A percentile compares a stretch with the other conserved stretches of the same genome.
Evolutionary conservation across 441 rosid genomes (phyloP).

Genomic region (Erodium chrysanthum): DNA sequence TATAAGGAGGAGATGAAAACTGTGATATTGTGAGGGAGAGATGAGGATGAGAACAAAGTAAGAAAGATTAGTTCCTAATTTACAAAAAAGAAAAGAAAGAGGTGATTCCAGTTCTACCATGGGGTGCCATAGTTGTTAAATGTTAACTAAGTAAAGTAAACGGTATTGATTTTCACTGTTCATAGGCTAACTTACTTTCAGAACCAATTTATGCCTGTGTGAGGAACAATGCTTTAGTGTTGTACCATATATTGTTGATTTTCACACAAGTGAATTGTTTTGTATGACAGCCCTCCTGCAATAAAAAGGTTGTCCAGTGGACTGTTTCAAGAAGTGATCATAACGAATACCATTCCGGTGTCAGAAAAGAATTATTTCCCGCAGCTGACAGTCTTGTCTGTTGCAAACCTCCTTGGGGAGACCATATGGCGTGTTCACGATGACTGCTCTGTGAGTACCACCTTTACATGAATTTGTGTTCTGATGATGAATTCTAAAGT

Average conservation of each 20-base stretch:
- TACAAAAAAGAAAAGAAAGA: too few relatives aligned
- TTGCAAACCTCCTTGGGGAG: conserved; percentile 89
- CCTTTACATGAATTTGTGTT: conserved; percentile 27
- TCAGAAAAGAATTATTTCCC: conserved; percentile 72
- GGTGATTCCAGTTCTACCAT: too few relatives aligned
- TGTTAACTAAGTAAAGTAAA: too few relatives aligned
- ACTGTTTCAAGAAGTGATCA: conserved; percentile 86
- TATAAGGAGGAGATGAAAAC: too few relatives aligned
- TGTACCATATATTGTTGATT: not conserved
- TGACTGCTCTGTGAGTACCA: conserved; percentile 72
- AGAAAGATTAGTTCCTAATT: too few relatives aligned
- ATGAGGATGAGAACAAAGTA: too few relatives aligned
- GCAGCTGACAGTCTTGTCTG: conserved; percentile 77
- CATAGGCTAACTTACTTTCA: not conserved
- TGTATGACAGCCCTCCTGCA: conserved; percentile 68
- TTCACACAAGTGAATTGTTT: not conserved
- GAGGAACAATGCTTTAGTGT: not conserved
- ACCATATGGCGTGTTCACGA: conserved; percentile 96
- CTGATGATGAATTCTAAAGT: too few relatives aligned
- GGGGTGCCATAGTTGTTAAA: too few relatives aligned
- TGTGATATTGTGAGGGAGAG: too few relatives aligned
- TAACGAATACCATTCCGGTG: conserved; percentile 84
- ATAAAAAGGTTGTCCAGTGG: conserved; percentile 85
- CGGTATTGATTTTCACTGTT: not conserved
- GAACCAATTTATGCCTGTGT: not conserved